Base-by-base conservation (phyloP, 495 filamentous ascomycete species). In the Endocarpon pusillum region DNA sequence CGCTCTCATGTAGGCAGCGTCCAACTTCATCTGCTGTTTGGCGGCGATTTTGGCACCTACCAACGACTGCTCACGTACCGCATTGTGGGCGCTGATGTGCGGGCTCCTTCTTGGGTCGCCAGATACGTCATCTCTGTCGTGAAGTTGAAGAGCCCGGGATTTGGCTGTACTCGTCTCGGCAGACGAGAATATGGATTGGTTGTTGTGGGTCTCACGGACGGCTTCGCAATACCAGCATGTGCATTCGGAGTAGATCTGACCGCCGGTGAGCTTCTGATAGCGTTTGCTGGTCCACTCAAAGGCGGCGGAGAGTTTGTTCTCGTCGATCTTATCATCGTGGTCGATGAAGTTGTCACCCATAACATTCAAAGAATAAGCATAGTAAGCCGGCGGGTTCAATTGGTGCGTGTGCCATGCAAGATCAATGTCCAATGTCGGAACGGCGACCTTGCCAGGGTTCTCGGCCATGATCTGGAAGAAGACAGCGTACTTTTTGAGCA, bases 221-320 rank as follows among this genome's bases (percentile, higher is more conserved):
- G 75, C 70, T 60, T 89, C 82, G 57, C 84, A 93, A 49, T 84
- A 86, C 81, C 84, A 92, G 54, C 84, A 93, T 3, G 74, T 83
- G 47, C 84, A 92, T 51, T 81, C 77, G 19, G 67, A 76, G 52
- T 89, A 92, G 18, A 78, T 64, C 38, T 76, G 66, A 5, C 60
- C 57, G 43, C 62, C 73, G 12, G 53, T 58, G 24, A 49, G 40
- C 21, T 73, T 68, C 42, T 75, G 63, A 49, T 84, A 92, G 8
- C 46, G 53, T 43, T 71, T 75, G 49, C 59, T 68, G 0, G 85
- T 93, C 74, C 76, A 81, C 46, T 71, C 71, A 42, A 91, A 87
- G 26, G 63, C 62, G 10, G 55, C 54, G 31, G 64, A 69, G 19
- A 91, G 62, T 15, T 55, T 57, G 25, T 46, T 57, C 36, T 80